These are phyloP conservation scores for Grifola frondosa DNA, from an alignment of 1,284 basidiomycete species.

Conservation along the genomic window DNA sequence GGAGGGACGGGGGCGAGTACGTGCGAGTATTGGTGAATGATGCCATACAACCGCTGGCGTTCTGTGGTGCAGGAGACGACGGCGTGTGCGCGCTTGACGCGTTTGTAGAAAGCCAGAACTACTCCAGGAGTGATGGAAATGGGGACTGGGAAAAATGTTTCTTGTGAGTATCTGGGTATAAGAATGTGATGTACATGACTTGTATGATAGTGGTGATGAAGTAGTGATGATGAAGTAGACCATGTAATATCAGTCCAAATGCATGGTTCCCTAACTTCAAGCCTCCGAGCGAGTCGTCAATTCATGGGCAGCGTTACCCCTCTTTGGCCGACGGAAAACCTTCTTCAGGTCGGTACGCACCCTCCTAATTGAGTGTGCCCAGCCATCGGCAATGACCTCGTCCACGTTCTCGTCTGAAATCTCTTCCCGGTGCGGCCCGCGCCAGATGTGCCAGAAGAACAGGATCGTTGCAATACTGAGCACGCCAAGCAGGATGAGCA, in stretches of 20 bases:
- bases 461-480: slow-evolving; percentile 10
- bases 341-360: too few relatives aligned
- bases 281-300: too few relatives aligned
- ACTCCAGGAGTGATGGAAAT: slow-evolving; percentile 60
- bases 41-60: slow-evolving; percentile 58
- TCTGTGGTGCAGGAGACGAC: slow-evolving; percentile 52
- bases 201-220: too few relatives aligned
- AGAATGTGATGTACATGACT: too few relatives aligned
- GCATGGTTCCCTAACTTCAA: too few relatives aligned
- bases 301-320: too few relatives aligned
- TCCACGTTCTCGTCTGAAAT: slow-evolving; percentile 7
- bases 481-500: slow-evolving; percentile 12
- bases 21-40: slow-evolving; percentile 71
- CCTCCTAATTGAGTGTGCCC: too few relatives aligned
- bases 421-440: slow-evolving; percentile 7
- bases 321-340: too few relatives aligned
- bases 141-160: slow-evolving; percentile 68
- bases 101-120: slow-evolving; percentile 73
- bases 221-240: too few relatives aligned
- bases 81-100: slow-evolving; percentile 63
- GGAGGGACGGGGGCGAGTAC: slow-evolving; percentile 31
- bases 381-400: too few relatives aligned
- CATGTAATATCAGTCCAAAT: too few relatives aligned
- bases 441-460: slow-evolving; percentile 23
- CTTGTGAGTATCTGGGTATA: too few relatives aligned